Base-by-base conservation (phyloP, 495 filamentous ascomycete genomes). In the Penicillium fimorum region DNA sequence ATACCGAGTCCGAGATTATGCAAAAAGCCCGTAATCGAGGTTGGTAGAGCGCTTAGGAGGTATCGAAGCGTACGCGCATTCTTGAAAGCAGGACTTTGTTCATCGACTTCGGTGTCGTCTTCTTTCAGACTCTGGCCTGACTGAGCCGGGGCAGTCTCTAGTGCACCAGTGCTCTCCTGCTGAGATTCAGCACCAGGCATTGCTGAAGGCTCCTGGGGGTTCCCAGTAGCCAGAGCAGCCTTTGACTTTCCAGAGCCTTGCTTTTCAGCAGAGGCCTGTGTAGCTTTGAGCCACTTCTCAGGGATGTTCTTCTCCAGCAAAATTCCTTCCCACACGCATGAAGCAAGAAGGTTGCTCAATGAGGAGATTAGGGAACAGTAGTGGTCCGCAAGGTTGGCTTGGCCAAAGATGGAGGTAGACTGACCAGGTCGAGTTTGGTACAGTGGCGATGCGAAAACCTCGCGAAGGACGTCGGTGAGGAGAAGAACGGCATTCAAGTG, bases 321-420 rank as follows among this genome's bases (percentile, higher is more conserved):
- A 30, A 90, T 88, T 56, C 93, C 89, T 68, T 98, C 95, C 78
- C 87, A 87, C 22, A 94, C 78, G 55, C 91, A 88, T 47, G 84
- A 83, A 29, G 87, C 84, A 55, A 95, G 82, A 29, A 98, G 76
- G 27, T 82, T 81, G 9, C 91, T 91, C 15, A 97, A 79, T 32
- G 82, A 82, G 44, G 82, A 78, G 42, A 93, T 78, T 18, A 96
- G 73, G 22, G 75, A 68, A 37, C 77, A 73, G 67, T 94, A 96
- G 56, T 86, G 84, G 69, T 97, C 92, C 22, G 86, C 86, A 41
- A 95, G 77, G 60, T 92, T 92, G 56, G 94, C 82, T 47, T 84
- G 82, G 52, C 78, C 76, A 78, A 84, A 96, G 38, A 77, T 77
- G 60, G 76, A 84, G 7, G 60, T 64, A 41, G 71, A 67, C 30